These are phyloP conservation scores for Aspergillus felis DNA, from an alignment of 2,329 filamentous ascomycete species.

Conservation along the genomic window DNA sequence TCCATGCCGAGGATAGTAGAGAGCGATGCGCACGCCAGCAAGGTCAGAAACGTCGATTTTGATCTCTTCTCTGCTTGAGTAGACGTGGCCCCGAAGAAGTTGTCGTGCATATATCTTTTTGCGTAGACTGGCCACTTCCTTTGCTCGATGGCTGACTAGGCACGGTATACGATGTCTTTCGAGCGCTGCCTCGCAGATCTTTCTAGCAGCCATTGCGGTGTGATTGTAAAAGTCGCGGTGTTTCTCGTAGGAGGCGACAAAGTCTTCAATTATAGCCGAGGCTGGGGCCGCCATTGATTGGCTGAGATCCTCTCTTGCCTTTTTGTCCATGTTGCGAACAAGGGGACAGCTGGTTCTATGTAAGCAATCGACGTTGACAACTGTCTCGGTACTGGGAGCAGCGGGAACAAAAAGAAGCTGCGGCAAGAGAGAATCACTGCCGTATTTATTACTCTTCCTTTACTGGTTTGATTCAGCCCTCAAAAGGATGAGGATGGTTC, in stretches of 20 bases:
- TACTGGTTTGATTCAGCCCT: neutral
- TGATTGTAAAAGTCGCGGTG: neutral
- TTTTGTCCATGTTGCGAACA: neutral
- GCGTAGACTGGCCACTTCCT: conserved; percentile 3
- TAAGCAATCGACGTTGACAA: neutral
- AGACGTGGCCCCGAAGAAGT: neutral
- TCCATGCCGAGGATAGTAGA: conserved; percentile 5
- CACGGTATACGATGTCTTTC: neutral
- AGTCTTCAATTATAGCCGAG: neutral
- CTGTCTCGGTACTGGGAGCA: neutral
- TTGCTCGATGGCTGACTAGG: neutral
- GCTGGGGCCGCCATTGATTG: neutral
- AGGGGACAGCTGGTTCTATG: too few relatives aligned
- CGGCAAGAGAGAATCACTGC: neutral
- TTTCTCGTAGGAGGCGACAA: neutral
- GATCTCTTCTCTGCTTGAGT: conserved; percentile 5
- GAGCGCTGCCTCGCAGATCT: neutral
- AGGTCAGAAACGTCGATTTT: conserved; percentile 10
- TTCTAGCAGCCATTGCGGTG: neutral
- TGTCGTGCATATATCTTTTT: neutral
- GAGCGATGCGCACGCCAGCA: conserved; percentile 9
- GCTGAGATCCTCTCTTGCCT: neutral
- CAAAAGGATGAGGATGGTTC: too few relatives aligned
- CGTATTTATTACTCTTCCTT: neutral
- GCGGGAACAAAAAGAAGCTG: neutral